Evolutionary conservation across 768 basidiomycete genomes (phyloP).

Genomic region (Dendrothele bispora): DNA sequence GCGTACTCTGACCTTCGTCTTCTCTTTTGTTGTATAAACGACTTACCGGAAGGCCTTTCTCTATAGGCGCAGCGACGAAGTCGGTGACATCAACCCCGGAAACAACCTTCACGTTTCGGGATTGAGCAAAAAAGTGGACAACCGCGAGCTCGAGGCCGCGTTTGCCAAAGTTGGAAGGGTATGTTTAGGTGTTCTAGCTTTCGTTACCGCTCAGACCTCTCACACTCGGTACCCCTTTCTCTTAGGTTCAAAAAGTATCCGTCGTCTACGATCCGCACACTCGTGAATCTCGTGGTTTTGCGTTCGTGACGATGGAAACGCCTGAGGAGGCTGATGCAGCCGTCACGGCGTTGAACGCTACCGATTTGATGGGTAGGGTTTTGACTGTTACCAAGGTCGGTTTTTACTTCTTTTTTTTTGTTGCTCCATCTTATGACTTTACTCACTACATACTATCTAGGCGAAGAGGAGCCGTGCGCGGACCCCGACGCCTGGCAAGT

Average conservation of each 20-base stretch:
- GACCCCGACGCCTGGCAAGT: slow-evolving; percentile 91
- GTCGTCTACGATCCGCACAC: slow-evolving; percentile 75
- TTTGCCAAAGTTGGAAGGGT: slow-evolving; percentile 90
- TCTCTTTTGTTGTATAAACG: neutral
- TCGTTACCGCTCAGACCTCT: slow-evolving; percentile 12
- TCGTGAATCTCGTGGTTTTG: slow-evolving; percentile 61
- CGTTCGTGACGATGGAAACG: slow-evolving; percentile 81
- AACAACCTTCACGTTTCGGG: slow-evolving; percentile 68
- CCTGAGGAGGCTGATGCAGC: slow-evolving; percentile 90
- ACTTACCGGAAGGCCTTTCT: slow-evolving; percentile 5
- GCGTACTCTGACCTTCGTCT: slow-evolving; percentile 26
- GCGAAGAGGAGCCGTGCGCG: slow-evolving; percentile 88
- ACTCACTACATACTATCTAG: slow-evolving; percentile 21
- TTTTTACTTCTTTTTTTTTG: neutral
- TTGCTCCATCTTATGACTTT: neutral
- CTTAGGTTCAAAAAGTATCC: slow-evolving; percentile 69
- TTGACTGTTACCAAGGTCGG: slow-evolving; percentile 86
- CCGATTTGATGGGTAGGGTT: slow-evolving; percentile 85
- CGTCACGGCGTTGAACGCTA: slow-evolving; percentile 78
- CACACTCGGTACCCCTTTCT: neutral
- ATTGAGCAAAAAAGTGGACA: slow-evolving; percentile 61
- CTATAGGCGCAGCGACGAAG: slow-evolving; percentile 35
- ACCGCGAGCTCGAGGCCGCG: slow-evolving; percentile 82
- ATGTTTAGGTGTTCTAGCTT: slow-evolving; percentile 24
- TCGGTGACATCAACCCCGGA: slow-evolving; percentile 62